phyloP scores from a whole-genome alignment of 768 basidiomycete genomes.

The Collybiopsis confluens region DNA sequence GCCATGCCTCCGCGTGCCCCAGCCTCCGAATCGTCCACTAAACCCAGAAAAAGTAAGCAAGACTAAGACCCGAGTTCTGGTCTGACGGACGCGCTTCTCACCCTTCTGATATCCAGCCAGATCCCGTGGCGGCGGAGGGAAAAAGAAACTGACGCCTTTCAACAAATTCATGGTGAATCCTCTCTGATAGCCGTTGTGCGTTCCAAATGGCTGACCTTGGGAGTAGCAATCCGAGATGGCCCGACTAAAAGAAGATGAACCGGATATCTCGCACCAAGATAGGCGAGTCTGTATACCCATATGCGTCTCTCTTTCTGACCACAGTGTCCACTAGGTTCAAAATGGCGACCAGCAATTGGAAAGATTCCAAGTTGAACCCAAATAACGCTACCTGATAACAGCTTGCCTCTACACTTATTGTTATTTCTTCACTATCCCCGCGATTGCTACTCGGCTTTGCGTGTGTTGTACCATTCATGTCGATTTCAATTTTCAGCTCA shows the following conservation, averaged over 20 bases:
- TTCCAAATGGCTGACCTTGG: not conserved
- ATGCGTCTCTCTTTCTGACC: not conserved
- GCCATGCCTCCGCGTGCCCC: conserved; percentile 42
- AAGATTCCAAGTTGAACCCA: conserved; percentile 65
- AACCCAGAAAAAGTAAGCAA: conserved; percentile 56
- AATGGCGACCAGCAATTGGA: conserved; percentile 74
- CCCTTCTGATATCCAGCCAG: conserved; percentile 34
- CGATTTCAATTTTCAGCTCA: not conserved
- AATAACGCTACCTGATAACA: conserved; percentile 30
- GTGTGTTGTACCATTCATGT: conserved; percentile 8
- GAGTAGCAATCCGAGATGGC: conserved; percentile 72
- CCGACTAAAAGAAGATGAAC: conserved; percentile 71
- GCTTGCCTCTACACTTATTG: not conserved
- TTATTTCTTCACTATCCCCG: conserved; percentile 4
- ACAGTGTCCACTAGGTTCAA: conserved; percentile 49
- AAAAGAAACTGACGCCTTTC: conserved; percentile 65
- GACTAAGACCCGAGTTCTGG: no score
- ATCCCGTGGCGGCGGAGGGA: conserved; percentile 35
- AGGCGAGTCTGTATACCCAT: no score
- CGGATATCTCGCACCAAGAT: conserved; percentile 68
- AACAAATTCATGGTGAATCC: conserved; percentile 64
- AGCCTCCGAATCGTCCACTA: conserved; percentile 37
- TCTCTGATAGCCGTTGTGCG: not conserved
- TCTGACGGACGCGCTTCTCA: conserved; percentile 14
- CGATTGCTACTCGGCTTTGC: not conserved